Base-by-base conservation (phyloP, 345 rosid species). In the Punica granatum region DNA sequence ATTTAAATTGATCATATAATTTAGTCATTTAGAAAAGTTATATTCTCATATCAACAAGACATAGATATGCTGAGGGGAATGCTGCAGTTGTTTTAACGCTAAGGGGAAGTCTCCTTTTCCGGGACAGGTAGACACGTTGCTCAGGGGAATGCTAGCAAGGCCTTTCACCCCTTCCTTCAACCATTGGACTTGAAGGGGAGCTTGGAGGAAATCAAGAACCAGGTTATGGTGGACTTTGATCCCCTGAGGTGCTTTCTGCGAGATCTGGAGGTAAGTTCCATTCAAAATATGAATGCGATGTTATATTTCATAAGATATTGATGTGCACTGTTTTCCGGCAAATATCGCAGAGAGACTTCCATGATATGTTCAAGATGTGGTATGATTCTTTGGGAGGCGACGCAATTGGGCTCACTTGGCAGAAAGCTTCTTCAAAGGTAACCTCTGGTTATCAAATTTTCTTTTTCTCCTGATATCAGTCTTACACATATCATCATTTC, bases 361-460 rank as follows among this genome's bases (percentile, higher is more conserved):
- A 79, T n/a, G 76, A 69, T 53, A 78, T 70, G 60, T 72, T 93
- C 77, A 89, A 87, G 79, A 65, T 84, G 15, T 90, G 98, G 97
- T 89, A 86, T 73, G 97, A 90, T 82, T 84, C 84, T 60, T 60
- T 89, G 31, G 98, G 97, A 71, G 94, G 96, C 30, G 97, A 93
- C 44, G 96, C 81, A 0, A 70, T 94, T 67, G 96, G 97, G 56
- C 72, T 94, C 66, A 91, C 99, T 30, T 88, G 97, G 97, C 85
- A 77, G 32, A 78, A 76, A 72, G 73, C 67, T 32, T 63, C 37
- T 15, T 81, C 90, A 33, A 90, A 88, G 96, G 98, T 90, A 68
- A 11, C 5, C 34, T 68, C 13, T 46, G 37, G 16, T 48, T 28
- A 12, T 13, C 61, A 32, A n/a, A 1, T 31, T 44, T 4, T 7